These are phyloP conservation scores for Trapa incisa DNA, from an alignment of 345 rosid species.

Conservation along the genomic window DNA sequence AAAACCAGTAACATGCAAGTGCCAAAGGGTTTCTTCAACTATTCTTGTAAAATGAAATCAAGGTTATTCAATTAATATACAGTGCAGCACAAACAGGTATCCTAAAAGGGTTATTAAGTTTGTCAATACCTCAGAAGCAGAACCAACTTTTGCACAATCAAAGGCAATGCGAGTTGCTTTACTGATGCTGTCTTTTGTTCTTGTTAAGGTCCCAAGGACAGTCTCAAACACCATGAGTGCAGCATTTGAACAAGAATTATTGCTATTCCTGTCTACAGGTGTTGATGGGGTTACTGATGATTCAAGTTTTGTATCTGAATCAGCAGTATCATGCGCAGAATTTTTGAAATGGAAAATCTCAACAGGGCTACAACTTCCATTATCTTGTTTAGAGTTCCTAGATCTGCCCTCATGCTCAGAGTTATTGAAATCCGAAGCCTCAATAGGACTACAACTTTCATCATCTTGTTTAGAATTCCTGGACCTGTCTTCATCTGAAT, in stretches of 20 bases:
- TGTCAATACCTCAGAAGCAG: slow-evolving; percentile 51
- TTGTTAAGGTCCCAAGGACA: slow-evolving; percentile 54
- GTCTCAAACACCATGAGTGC: slow-evolving; percentile 59
- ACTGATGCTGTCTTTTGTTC: slow-evolving; percentile 86
- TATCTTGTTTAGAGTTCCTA: slow-evolving; percentile 39
- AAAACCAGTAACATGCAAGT: not conserved
- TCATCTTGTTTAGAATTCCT: slow-evolving; percentile 38
- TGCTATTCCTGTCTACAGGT: slow-evolving; percentile 29
- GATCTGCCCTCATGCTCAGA: slow-evolving; percentile 6
- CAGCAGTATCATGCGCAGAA: slow-evolving; percentile 20
- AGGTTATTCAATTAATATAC: not conserved
- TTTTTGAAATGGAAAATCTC: slow-evolving; percentile 23
- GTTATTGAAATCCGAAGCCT: slow-evolving; percentile 24
- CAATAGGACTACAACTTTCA: slow-evolving; percentile 34
- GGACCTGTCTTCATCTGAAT: slow-evolving; percentile 48
- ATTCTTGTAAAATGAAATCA: not conserved
- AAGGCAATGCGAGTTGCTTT: slow-evolving; percentile 86
- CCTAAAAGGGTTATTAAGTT: not conserved
- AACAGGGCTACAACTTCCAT: slow-evolving; percentile 35
- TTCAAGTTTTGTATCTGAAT: slow-evolving; percentile 36
- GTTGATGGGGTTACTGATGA: slow-evolving; percentile 30
- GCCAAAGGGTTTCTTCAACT: not conserved
- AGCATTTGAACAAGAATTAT: slow-evolving; percentile 34
- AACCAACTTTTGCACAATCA: slow-evolving; percentile 76
- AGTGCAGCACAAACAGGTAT: not conserved